phyloP scores from a whole-genome alignment of 176 grass and related monocot species.

The Oryza meyeriana region DNA sequence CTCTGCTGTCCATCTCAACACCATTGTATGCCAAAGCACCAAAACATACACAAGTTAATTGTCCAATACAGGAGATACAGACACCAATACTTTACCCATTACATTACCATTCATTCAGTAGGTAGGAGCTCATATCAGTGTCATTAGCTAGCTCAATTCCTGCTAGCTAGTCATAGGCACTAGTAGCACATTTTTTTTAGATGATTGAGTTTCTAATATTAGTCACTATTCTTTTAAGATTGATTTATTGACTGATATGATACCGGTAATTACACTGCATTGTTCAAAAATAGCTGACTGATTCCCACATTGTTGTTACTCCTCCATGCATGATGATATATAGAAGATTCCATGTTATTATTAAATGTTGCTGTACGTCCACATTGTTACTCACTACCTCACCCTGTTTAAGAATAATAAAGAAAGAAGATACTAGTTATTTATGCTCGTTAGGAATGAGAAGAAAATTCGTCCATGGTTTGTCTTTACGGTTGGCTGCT shows the following conservation, averaged over 20 bases:
- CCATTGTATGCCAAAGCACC: neutral
- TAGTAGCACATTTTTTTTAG: neutral
- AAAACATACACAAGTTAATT: neutral
- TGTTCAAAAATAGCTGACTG: neutral
- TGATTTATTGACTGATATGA: neutral
- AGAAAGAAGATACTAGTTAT: neutral
- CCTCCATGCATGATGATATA: neutral
- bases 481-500: neutral
- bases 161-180: neutral
- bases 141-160: neutral
- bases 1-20: neutral
- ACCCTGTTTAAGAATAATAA: neutral
- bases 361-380: neutral
- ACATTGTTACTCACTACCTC: neutral
- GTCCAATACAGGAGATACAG: neutral
- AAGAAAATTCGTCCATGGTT: neutral
- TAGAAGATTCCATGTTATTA: neutral
- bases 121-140: neutral
- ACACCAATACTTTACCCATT: neutral
- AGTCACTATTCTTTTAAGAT: neutral
- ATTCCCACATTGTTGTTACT: neutral
- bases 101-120: neutral
- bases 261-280: neutral
- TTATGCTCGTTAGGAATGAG: neutral
- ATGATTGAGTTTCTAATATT: neutral